These are phyloP conservation scores for Eucalyptus tenuipes DNA, from an alignment of 345 rosid genomes.

Conservation along the genomic window DNA sequence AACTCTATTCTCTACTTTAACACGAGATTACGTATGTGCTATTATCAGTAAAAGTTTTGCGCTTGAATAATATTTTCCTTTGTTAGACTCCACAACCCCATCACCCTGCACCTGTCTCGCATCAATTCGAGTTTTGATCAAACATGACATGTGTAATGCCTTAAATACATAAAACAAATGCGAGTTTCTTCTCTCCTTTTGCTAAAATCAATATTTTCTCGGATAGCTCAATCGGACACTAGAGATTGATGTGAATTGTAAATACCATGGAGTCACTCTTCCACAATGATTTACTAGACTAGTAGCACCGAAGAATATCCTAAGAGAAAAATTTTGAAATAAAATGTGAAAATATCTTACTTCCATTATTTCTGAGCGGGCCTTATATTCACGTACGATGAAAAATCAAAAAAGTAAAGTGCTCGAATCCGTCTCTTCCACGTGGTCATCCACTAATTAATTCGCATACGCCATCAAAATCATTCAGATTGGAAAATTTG, in stretches of 20 bases:
- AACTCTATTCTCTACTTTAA: not conserved
- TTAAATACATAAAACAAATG: not conserved
- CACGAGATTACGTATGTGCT: accelerated
- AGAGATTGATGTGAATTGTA: not conserved
- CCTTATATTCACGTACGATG: not conserved
- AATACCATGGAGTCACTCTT: not conserved
- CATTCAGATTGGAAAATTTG: not conserved
- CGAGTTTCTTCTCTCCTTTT: not conserved
- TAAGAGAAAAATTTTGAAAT: not conserved
- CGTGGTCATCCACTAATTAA: not conserved
- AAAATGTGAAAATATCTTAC: not conserved
- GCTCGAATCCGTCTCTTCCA: not conserved
- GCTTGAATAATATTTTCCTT: not conserved
- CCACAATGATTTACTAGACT: not conserved
- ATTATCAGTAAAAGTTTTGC: too few relatives aligned
- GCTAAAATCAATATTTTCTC: not conserved
- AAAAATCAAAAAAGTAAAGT: not conserved
- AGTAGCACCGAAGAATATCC: not conserved
- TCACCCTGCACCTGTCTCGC: accelerated
- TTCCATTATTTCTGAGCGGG: accelerated
- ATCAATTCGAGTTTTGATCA: not conserved
- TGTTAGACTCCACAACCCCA: not conserved
- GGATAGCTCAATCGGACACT: not conserved
- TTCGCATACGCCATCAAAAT: not conserved
- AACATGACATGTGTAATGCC: not conserved